phyloP scores from a whole-genome alignment of 148 eudicot genomes.

The Vaccinium corymbosum region DNA sequence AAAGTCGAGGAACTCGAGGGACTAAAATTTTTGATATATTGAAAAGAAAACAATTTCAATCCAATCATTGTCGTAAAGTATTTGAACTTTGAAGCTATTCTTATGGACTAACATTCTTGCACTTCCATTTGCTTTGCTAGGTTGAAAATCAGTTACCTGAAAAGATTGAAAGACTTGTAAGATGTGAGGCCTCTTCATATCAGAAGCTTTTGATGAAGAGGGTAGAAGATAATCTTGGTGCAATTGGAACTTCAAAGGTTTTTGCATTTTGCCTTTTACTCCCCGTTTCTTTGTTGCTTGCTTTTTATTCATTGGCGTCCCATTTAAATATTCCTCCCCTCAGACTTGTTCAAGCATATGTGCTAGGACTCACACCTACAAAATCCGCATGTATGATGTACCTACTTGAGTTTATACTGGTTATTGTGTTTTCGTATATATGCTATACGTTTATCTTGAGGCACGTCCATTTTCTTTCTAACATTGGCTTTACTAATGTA shows the following conservation, averaged over 20 bases:
- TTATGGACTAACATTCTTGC: conserved; percentile 2
- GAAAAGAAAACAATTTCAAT: neutral
- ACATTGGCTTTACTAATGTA: conserved; percentile 15
- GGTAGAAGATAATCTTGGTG: conserved; percentile 96
- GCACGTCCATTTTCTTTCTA: neutral
- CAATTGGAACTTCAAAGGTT: conserved; percentile 87
- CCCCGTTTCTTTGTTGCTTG: neutral
- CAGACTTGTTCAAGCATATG: neutral
- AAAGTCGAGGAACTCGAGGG: neutral
- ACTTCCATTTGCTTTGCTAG: conserved; percentile 34
- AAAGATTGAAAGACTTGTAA: conserved; percentile 94
- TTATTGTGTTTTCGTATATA: neutral
- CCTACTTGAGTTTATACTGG: neutral
- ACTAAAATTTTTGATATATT: too few species aligned
- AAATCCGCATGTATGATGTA: neutral
- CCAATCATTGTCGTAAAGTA: neutral
- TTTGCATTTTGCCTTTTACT: conserved; percentile 15
- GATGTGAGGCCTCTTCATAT: conserved; percentile 98
- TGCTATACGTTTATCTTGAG: neutral
- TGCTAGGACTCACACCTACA: neutral
- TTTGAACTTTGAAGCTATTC: conserved; percentile 11
- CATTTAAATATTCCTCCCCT: neutral
- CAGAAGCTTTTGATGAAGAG: conserved; percentile 97
- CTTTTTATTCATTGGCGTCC: neutral
- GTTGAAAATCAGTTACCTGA: conserved; percentile 92